Percentiles rank a stretch among this genome's conserved stretches.
Conservation (phyloP, 805 yeast species). For the Candida yuanshanica region DNA sequence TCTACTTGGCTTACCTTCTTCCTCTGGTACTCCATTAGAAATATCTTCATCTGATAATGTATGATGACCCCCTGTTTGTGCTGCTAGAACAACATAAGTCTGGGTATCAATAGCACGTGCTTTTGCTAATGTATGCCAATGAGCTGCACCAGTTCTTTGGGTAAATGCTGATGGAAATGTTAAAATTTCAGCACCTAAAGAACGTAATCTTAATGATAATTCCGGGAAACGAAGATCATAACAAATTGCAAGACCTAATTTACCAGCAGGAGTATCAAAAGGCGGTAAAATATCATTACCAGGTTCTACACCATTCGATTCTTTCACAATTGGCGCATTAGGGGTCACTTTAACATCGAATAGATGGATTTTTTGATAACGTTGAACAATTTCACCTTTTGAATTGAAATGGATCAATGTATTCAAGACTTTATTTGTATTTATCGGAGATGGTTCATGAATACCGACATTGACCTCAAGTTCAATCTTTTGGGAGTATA, state of each 20-base stretch:
- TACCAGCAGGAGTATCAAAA: slow-evolving; percentile 53
- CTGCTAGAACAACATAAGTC: slow-evolving; percentile 81
- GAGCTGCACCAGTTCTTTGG: slow-evolving; percentile 83
- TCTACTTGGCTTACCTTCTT: slow-evolving; percentile 30
- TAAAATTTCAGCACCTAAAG: slow-evolving; percentile 68
- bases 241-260: slow-evolving; percentile 70
- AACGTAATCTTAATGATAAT: slow-evolving; percentile 55
- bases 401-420: slow-evolving; percentile 65
- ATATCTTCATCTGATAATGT: slow-evolving; percentile 34
- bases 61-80: slow-evolving; percentile 65
- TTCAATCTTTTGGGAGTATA: slow-evolving; percentile 23
- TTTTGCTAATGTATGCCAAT: slow-evolving; percentile 76
- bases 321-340: slow-evolving; percentile 74
- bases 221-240: slow-evolving; percentile 90
- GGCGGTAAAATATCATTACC: slow-evolving; percentile 55
- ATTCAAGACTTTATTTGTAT: slow-evolving; percentile 52
- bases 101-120: slow-evolving; percentile 90
- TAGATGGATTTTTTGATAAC: slow-evolving; percentile 82
- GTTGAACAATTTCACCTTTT: slow-evolving; percentile 56
- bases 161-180: slow-evolving; percentile 94
- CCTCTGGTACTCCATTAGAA: slow-evolving; percentile 17
- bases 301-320: slow-evolving; percentile 71
- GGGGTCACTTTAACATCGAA: slow-evolving; percentile 77
- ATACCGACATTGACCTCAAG: slow-evolving; percentile 79
- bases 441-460: slow-evolving; percentile 63